phyloP scores from a whole-genome alignment of 108 stramenopile species.

The Tribonema minus region DNA sequence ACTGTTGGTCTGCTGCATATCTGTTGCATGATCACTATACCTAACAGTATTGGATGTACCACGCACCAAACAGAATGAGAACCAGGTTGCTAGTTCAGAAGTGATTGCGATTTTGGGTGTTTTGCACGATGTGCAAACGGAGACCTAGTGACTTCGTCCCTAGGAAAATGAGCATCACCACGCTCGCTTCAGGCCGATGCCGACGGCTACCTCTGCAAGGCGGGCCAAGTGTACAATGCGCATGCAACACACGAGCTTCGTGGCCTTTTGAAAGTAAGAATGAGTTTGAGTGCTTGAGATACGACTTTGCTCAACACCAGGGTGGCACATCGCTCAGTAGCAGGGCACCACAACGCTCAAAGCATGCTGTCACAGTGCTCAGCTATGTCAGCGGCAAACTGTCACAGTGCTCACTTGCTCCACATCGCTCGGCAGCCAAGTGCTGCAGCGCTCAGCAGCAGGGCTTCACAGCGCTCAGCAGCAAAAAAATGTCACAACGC shows the following conservation, averaged over 20 bases:
- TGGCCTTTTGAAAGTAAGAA: too few relatives aligned
- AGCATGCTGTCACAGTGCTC: not conserved
- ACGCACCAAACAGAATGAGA: too few relatives aligned
- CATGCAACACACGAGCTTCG: too few relatives aligned
- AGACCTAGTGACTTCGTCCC: not conserved
- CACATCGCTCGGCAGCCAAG: not conserved
- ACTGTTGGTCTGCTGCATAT: not conserved
- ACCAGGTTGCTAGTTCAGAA: too few relatives aligned
- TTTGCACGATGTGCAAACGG: not conserved
- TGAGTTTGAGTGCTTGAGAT: too few relatives aligned
- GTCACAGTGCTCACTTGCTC: too few relatives aligned
- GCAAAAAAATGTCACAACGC: not conserved
- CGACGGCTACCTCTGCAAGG: not conserved
- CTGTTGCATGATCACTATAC: not conserved
- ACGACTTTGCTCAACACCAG: not conserved
- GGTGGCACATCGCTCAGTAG: not conserved
- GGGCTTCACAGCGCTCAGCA: not conserved
- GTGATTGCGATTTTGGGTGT: too few relatives aligned
- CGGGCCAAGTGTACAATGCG: not conserved
- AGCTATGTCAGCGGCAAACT: not conserved
- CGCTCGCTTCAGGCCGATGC: not conserved
- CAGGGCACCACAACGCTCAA: not conserved
- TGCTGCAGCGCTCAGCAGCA: not conserved
- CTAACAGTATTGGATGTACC: not conserved
- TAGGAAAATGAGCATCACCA: not conserved